Conservation (phyloP, 2,329 filamentous ascomycete species). For the Escovopsis sp. region DNA sequence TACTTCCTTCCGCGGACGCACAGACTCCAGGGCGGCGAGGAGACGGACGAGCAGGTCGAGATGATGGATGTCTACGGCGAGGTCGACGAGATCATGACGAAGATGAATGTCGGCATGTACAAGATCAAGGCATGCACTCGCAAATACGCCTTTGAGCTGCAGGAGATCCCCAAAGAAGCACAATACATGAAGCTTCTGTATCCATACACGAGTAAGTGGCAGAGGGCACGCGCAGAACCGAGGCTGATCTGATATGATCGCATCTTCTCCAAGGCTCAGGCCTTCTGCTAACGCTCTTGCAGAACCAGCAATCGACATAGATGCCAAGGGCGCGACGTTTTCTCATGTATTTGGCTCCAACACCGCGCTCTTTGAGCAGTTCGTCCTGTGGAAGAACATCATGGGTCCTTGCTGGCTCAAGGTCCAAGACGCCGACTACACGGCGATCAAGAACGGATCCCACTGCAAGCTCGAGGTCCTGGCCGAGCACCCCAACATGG, state of each 20-base stretch:
- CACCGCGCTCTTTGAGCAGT: slow-evolving; percentile 91
- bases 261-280: not conserved
- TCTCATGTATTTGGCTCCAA: slow-evolving; percentile 89
- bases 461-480: slow-evolving; percentile 93
- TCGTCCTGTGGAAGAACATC: slow-evolving; percentile 96
- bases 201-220: slow-evolving; percentile 59
- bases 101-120: slow-evolving; percentile 70
- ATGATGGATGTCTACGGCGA: slow-evolving; percentile 87
- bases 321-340: slow-evolving; percentile 69
- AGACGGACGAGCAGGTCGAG: slow-evolving; percentile 62
- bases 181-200: slow-evolving; percentile 95
- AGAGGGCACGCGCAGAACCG: too few species aligned
- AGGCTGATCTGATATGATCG: not conserved
- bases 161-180: slow-evolving; percentile 70
- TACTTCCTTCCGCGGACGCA: slow-evolving; percentile 76
- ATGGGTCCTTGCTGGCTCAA: slow-evolving; percentile 98
- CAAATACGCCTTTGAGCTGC: slow-evolving; percentile 92
- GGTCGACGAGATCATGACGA: slow-evolving; percentile 77
- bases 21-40: slow-evolving; percentile 39
- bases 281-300: slow-evolving; percentile 9
- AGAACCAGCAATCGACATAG: slow-evolving; percentile 56
- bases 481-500: slow-evolving; percentile 60
- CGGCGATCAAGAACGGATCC: slow-evolving; percentile 74
- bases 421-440: slow-evolving; percentile 74
- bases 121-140: slow-evolving; percentile 83